Evolutionary conservation across 192 early-diverging fungal species (phyloP), one percentile per base, ranked within the genome.

Genomic region (Geranomyces variabilis): DNA sequence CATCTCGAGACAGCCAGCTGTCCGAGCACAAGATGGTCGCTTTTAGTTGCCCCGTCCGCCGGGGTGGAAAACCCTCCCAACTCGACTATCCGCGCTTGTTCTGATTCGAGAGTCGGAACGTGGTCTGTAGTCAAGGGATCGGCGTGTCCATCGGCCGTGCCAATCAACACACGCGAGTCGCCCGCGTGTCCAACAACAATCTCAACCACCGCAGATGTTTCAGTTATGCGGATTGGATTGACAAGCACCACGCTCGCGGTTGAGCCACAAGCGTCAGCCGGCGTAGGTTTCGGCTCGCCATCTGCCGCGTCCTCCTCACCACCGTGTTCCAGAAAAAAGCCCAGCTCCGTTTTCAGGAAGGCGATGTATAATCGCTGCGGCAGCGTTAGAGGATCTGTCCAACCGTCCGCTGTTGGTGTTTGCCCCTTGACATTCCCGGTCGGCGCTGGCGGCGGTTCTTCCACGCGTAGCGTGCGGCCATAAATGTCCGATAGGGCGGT

Each of bases 11-110:
- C 67, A 9, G 67, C 67, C 28, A 69, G 34, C n/a, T 21, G 49
- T 6, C 67, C 67, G 13, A 69, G 34, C 17, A 69, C 67, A 24
- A 69, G 67, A n/a, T 69, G 49, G 6, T 60, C 58, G 6, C 28
- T 29, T 17, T 4, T 19, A 1, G 65, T 13, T 13, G 67, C 10
- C 12, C 12, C 53, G 9, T 49, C 28, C 3, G 30, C 53, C 0
- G 31, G 51, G 6, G 67, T 69, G 6, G 67, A 36, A 34, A 69
- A 69, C 28, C 67, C 67, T 14, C 67, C 67, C 67, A 69, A 69
- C 0, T 43, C n/a, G 29, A 29, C 30, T 26, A 69, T 69, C 14
- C 67, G 24, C 9, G 48, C 51, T 22, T 57, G 48, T 24, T 69
- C 67, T 22, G 15, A 17, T 17, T 43, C 24, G 21, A 48, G 12